Conservation (phyloP, 1,139 yeast species). For the Ogataea hybrid region DNA sequence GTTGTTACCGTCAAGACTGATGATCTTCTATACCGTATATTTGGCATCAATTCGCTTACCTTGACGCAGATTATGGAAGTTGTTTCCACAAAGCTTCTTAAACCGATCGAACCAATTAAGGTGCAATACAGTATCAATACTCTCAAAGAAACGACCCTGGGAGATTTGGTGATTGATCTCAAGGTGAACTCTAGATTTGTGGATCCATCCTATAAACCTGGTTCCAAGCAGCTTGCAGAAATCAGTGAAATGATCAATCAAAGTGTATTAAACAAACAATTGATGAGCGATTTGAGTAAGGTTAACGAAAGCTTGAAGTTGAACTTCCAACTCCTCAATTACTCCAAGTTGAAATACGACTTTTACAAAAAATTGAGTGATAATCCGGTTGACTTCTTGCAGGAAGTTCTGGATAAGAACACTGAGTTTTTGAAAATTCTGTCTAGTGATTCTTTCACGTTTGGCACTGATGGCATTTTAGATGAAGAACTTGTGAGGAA, state of each 20-base stretch:
- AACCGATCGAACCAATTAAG: slow-evolving; percentile 76
- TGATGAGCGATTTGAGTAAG: slow-evolving; percentile 38
- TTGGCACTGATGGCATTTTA: slow-evolving; percentile 80
- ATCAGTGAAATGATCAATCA: slow-evolving; percentile 36
- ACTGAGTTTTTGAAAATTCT: slow-evolving; percentile 68
- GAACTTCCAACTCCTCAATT: slow-evolving; percentile 52
- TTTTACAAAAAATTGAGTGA: slow-evolving; percentile 73
- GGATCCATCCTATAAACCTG: slow-evolving; percentile 25
- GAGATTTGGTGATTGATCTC: slow-evolving; percentile 77
- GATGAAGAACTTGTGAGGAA: slow-evolving; percentile 88
- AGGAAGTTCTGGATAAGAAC: slow-evolving; percentile 38
- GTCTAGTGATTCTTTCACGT: slow-evolving; percentile 74
- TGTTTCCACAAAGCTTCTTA: slow-evolving; percentile 57
- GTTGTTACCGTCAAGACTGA: slow-evolving; percentile 60
- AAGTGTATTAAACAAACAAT: slow-evolving; percentile 28
- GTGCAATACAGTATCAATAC: slow-evolving; percentile 75
- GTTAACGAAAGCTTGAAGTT: slow-evolving; percentile 47
- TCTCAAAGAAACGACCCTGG: slow-evolving; percentile 72
- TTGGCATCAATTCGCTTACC: slow-evolving; percentile 51
- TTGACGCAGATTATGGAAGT: slow-evolving; percentile 76
- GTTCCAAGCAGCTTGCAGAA: slow-evolving; percentile 27
- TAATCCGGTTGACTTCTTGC: slow-evolving; percentile 74
- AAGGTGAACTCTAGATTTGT: slow-evolving; percentile 40
- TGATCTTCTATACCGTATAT: slow-evolving; percentile 56
- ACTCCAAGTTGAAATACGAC: slow-evolving; percentile 57